Evolutionary conservation across 805 yeast genomes (phyloP), one percentile per base, ranked within the genome.

Genomic region (Clavispora asparagi): DNA sequence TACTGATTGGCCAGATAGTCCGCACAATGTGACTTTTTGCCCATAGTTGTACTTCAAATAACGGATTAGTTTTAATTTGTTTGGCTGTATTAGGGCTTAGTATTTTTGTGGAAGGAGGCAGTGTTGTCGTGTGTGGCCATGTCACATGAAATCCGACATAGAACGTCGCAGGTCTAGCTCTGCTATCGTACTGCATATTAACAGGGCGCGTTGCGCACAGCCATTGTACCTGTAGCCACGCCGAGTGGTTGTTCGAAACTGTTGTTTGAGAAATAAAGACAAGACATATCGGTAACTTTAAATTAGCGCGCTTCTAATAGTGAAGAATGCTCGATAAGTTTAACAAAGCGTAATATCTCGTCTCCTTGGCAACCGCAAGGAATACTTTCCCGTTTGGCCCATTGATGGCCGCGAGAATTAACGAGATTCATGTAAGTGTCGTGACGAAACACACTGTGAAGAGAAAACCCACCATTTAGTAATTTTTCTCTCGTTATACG

Each of bases 331-430:
- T 39, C 45, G 19, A 45, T 30, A 19, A 45, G 26, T 16, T 19
- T 31, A 16, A 33, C 16, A 19, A 45, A 42, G 14, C 26, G 29
- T n/a, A 19, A 25, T 14, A 37, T 5, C 31, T 44, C 40, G 27
- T 42, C 25, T 25, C 42, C 39, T 17, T 41, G 40, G 38, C 43
- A 45, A 7, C 31, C 28, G 28, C 44, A 40, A 12, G 37, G n/a
- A n/a, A 44, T 29, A 13, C 26, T 31, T 31, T n/a, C n/a, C 8
- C 17, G 35, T 6, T 31, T 31, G 10, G 14, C 17, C 13, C 17
- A 1, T n/a, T 31, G 16, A 7, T 4, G 11, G 10, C 35, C 35
- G 8, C 35, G 37, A 16, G 37, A 16, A 14, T 16, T 17, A 14
- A 33, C 13, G 10, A 33, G 37, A 17, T 33, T 23, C 23, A 33